Evolutionary conservation across 768 basidiomycete genomes (phyloP), one percentile per base, ranked within the genome.

Genomic region (Leccinum olivaceopallidum): DNA sequence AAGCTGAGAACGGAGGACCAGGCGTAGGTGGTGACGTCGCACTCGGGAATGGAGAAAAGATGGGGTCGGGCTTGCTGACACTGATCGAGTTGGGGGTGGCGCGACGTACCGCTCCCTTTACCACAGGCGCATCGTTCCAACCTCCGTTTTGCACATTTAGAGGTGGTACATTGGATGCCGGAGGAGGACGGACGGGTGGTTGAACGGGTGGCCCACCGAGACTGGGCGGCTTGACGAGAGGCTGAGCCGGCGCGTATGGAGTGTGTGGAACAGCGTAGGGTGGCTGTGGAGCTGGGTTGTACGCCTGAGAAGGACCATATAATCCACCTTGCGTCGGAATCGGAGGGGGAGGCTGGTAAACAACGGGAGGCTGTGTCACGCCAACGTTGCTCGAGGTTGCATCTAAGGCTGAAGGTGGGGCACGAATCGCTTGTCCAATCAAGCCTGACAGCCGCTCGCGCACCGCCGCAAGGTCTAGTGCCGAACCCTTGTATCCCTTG

Each of bases 41-140:
- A 65, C 90, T 89, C 8, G 94, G 92, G 85, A 98, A 97, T 0
- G 95, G 95, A 9, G 92, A 83, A 8, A 87, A 86, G 67, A 98
- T 95, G 3, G 95, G 84, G 7, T 81, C 78, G 3, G 84, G 87
- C 67, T 90, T 92, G 57, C 69, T 74, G 10, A 77, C 63, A 57
- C 72, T 80, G 32, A 79, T 67, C 6, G 81, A 75, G 22, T 81
- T 79, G 1, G 89, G 84, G 1, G 79, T 36, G 16, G 52, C 78
- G 28, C 87, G 85, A 47, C 81, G 73, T 18, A 81, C 72, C 9
- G 77, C 70, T 28, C 52, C 52, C 16, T 78, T 65, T 13, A 78
- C 70, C 4, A 48, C 20, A 0, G 94, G 94, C 0, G 94, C 86
- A 73, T 98, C 95, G 67, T 98, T 98, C 94, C 95, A 98, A 0